Conservation (phyloP, 352 stramenopile species). For the Phytophthora capsici region DNA sequence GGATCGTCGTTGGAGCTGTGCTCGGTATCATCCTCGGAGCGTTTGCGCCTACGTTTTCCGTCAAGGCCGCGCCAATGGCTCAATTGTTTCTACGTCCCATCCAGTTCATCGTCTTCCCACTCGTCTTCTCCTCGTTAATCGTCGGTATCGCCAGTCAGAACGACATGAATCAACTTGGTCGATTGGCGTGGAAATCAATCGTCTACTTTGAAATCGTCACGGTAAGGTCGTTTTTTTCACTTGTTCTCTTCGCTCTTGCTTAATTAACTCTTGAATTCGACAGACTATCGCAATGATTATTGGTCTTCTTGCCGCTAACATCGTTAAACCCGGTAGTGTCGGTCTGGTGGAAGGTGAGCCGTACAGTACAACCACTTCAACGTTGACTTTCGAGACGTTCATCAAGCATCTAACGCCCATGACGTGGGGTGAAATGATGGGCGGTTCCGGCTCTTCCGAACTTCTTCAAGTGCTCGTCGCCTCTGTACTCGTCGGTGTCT, state of each 20-base stretch:
- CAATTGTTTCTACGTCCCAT: constrained; percentile 51
- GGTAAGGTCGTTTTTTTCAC: background rate
- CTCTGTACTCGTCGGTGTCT: constrained; percentile 40
- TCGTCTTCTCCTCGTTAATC: constrained; percentile 59
- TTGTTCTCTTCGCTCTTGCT: too few relatives aligned
- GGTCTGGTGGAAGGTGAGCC: constrained; percentile 34
- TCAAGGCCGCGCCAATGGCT: constrained; percentile 45
- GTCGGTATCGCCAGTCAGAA: constrained; percentile 48
- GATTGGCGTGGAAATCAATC: constrained; percentile 51
- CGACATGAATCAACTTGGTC: constrained; percentile 51
- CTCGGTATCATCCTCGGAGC: constrained; percentile 46
- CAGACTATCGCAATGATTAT: constrained; percentile 46
- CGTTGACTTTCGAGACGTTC: constrained; percentile 47
- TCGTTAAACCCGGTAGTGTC: constrained; percentile 47
- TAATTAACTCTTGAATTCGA: too few relatives aligned
- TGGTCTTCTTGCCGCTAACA: constrained; percentile 49
- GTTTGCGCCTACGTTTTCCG: constrained; percentile 46
- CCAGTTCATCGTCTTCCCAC: constrained; percentile 61
- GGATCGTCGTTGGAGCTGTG: constrained; percentile 46
- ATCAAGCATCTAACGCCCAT: constrained; percentile 58
- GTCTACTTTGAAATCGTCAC: constrained; percentile 65
- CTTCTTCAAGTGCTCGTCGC: constrained; percentile 53
- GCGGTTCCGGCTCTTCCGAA: constrained; percentile 45
- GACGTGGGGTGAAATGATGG: constrained; percentile 67
- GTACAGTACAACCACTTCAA: constrained; percentile 24